Base-by-base conservation (phyloP, 768 basidiomycete genomes). In the Lyophyllum semitale region DNA sequence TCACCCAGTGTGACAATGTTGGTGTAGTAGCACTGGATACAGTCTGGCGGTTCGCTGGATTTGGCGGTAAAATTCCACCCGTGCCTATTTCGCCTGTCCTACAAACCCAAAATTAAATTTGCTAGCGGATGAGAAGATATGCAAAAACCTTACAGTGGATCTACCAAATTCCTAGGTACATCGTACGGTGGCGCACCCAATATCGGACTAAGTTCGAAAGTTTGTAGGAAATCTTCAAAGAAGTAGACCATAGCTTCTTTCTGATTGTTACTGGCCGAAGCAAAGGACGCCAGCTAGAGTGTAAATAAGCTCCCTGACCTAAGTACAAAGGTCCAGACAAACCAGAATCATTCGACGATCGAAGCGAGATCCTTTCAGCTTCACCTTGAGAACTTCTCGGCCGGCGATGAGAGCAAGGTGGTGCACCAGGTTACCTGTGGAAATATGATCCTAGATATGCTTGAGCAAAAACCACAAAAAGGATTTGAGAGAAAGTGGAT, bases 101-200 rank as follows among this genome's bases (percentile, higher is more conserved):
- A n/a, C n/a, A n/a, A n/a, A n/a, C n/a, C n/a, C n/a, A n/a, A n/a
- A n/a, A n/a, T n/a, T n/a, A n/a, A n/a, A n/a, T n/a, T n/a, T n/a
- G n/a, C n/a, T n/a, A n/a, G n/a, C n/a, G n/a, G n/a, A n/a, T n/a
- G n/a, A n/a, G n/a, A n/a, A n/a, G n/a, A n/a, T n/a, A n/a, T n/a
- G 25, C 1, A 29, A 8, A n/a, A 23, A 7, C 33, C 62, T 37
- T 46, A 61, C 66, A 32, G 53, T 8, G 61, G 62, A 55, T 69
- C 66, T 11, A 69, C 40, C 22, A 66, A 48, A 25, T 58, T 41
- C 5, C 53, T 47, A 2, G 68, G 66, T 13, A 69, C 60, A 25
- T 48, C 35, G 53, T 54, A 69, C 1, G 66, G 66, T 12, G 55
- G 55, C 7, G 29, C 22, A 1, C 66, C 68, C 52, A 40, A 13